phyloP scores from a whole-genome alignment of 2,329 filamentous ascomycete species.

The Stagonosporopsis chrysanthemi region DNA sequence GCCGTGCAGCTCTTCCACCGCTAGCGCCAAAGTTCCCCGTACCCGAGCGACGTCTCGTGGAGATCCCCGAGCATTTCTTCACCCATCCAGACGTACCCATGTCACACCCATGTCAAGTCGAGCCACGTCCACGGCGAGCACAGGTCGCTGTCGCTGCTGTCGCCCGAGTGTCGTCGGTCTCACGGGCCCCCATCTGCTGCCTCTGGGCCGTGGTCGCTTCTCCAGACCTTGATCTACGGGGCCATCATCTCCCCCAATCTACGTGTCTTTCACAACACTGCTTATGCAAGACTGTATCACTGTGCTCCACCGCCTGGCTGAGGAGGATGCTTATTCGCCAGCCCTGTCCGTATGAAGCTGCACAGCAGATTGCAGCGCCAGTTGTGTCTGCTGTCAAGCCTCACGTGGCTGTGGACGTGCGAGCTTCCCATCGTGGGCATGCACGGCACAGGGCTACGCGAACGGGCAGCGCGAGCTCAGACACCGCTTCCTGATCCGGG shows the following conservation, averaged over 20 bases:
- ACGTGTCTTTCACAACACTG: conserved; percentile 20
- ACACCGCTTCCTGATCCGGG: conserved; percentile 8
- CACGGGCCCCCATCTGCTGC: background rate
- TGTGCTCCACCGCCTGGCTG: conserved; percentile 16
- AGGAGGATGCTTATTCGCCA: conserved; percentile 19
- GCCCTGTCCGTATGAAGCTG: conserved; percentile 19
- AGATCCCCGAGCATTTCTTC: conserved; percentile 8
- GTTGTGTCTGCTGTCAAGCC: conserved; percentile 5
- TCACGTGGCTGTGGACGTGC: conserved; percentile 13
- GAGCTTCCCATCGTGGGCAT: conserved; percentile 1
- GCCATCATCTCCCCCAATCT: conserved; percentile 16
- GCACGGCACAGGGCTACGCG: conserved; percentile 8
- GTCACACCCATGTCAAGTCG: conserved; percentile 5
- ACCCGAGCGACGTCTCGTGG: conserved; percentile 3
- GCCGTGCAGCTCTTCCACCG: conserved; percentile 13
- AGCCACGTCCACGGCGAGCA: conserved; percentile 15
- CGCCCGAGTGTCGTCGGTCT: background rate
- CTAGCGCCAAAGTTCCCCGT: conserved; percentile 12
- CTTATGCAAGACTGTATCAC: conserved; percentile 26
- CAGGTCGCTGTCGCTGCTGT: conserved; percentile 1
- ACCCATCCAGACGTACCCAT: conserved; percentile 9
- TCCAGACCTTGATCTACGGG: conserved; percentile 9
- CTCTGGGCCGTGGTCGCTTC: background rate
- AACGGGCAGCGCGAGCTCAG: conserved; percentile 13
- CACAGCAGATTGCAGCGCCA: conserved; percentile 20